Base-by-base conservation (phyloP, 257 asterid species). In the Nicotiana knightiana region DNA sequence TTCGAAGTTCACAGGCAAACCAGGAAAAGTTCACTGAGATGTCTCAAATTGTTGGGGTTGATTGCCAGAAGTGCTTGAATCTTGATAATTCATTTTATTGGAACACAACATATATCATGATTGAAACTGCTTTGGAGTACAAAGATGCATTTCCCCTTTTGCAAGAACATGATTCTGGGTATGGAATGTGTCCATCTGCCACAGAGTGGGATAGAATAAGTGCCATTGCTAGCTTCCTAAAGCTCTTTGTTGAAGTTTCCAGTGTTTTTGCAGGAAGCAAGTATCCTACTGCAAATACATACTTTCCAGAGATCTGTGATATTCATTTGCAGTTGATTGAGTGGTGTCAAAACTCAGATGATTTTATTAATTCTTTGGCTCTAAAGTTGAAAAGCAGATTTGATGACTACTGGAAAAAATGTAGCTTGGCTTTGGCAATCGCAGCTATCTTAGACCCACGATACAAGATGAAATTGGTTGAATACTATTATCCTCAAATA, bases 381-480 rank as follows among this genome's bases (percentile, higher is more conserved):
- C 83, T 93, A 87, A 92, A 92, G 80, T 85, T 96, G 91, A 96
- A 93, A 89, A 85, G 88, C 10, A 92, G 87, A 83, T 96, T 96
- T 83, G 99, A 96, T 62, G 97, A 94, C 24, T 96, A 94, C 88
- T 96, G 98, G 99, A 93, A 93, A 86, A 94, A 93, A 86, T 94
- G 99, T 91, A 96, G 99, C 91, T 87, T 96, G 91, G 94, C 95
- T 64, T 90, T 96, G 95, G 96, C 99, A n/a, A 88, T 96, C 84
- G 97, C 98, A 51, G 95, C 97, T 46, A 91, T 96, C 85, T 86
- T 96, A 85, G 99, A 94, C 84, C 99, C 99, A 0, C 87, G 93
- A 39, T 96, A 75, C 86, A 96, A 96, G 90, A 96, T 94, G 99
- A 91, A 89, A 80, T 85, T 93, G 80, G 98, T 96, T 39, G 97